phyloP scores from a whole-genome alignment of 768 basidiomycete species.

The Galerina marginata region DNA sequence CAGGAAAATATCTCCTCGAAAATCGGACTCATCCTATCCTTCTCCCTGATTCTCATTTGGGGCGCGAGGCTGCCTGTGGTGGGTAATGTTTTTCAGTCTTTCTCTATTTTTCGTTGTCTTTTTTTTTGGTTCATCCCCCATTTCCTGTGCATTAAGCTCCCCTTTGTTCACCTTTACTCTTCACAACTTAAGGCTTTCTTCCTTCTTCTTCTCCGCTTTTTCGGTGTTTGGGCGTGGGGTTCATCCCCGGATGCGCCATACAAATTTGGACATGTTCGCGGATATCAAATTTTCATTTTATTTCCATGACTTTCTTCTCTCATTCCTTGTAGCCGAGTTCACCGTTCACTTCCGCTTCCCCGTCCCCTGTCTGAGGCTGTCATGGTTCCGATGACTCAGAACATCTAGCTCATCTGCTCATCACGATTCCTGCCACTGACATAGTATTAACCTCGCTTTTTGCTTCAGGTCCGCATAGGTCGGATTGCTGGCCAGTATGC shows the following conservation, averaged over 20 bases:
- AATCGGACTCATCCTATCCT: slow-evolving; percentile 90
- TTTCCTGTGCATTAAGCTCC: not conserved
- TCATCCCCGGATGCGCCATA: not conserved
- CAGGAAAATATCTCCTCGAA: slow-evolving; percentile 89
- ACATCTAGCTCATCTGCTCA: not conserved
- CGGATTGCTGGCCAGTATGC: slow-evolving; percentile 97
- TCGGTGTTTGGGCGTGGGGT: not conserved
- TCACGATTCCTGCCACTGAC: not conserved
- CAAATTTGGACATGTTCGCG: not conserved
- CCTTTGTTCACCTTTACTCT: too few relatives aligned
- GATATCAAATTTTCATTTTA: slow-evolving; percentile 9
- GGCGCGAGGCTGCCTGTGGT: slow-evolving; percentile 94
- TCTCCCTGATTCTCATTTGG: slow-evolving; percentile 94
- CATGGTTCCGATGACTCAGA: not conserved
- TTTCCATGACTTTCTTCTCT: not conserved
- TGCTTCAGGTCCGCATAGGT: slow-evolving; percentile 72
- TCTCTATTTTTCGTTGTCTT: not conserved
- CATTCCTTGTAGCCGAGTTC: not conserved
- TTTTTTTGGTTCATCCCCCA: too few relatives aligned
- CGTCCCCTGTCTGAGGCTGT: not conserved
- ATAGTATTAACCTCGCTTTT: not conserved
- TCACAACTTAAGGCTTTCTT: not conserved
- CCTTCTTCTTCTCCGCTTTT: not conserved
- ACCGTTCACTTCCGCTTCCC: not conserved
- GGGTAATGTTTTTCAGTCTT: slow-evolving; percentile 29